Base-by-base conservation (phyloP, 768 basidiomycete genomes). In the Pleurotus eryngii region DNA sequence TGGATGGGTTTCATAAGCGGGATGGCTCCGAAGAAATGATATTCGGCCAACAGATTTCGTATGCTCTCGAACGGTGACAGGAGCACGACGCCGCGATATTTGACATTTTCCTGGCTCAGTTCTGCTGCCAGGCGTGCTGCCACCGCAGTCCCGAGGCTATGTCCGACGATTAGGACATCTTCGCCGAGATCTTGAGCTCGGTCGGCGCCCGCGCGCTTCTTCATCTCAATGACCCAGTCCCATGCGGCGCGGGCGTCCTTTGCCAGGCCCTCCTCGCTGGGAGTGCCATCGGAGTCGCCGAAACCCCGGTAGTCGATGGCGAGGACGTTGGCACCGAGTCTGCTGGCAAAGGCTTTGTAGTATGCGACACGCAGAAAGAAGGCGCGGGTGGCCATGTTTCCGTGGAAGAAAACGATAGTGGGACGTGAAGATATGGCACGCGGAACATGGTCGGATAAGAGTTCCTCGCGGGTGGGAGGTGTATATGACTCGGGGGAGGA, bases 301-400 rank as follows among this genome's bases (percentile, higher is more conserved):
- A 89, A 98, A 1, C 95, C 95, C 49, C 95, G 84, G 68, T 98
- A 98, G 71, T 98, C 96, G 37, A 92, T 84, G 1, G 84, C 85
- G 22, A 98, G 74, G 12, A 97, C 86, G 68, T 95, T 95, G 17
- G 81, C 81, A 15, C 76, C 74, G 5, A 92, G 72, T 1, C 87
- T 81, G 2, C 85, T 80, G 0, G 89, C 79, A 64, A 87, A 86
- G 0, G 81, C 77, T 15, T 78, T 72, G 66, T 92, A 92, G 39
- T 85, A 79, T 15, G 77, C 78, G n/a, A 95, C 76, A 9, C 95
- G 88, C 42, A 77, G 79, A 1, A 73, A 60, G 5, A 82, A 76
- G 0, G 90, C 90, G 14, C 95, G 83, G 0, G 90, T 93, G 0
- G 78, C 95, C 0, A 86, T 88, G 60, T 96, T 96, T 8, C 96